Percentiles rank a stretch among this genome's conserved stretches.
These are phyloP conservation scores for Macrotyloma uniflorum DNA, from an alignment of 306 rosid species.

Conservation along the genomic window DNA sequence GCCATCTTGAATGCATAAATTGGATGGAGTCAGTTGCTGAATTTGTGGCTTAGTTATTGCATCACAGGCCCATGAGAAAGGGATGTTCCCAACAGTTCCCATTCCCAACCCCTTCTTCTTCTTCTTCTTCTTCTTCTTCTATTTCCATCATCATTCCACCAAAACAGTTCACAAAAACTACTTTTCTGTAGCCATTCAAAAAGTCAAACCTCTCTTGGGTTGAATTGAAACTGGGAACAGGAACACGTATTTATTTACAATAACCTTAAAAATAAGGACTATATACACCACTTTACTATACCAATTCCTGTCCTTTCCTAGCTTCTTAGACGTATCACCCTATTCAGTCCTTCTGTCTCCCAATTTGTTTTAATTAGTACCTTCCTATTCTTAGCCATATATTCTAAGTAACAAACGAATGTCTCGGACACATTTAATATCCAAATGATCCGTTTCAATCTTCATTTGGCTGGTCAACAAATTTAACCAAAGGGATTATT, in stretches of 20 bases:
- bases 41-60: conserved; percentile 44
- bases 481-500: background rate
- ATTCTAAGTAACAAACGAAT: conserved; percentile 41
- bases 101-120: background rate
- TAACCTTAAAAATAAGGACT: conserved; percentile 6
- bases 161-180: conserved; percentile 38
- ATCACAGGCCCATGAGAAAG: conserved; percentile 41
- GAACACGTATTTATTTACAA: background rate
- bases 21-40: conserved; percentile 39
- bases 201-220: conserved; percentile 19
- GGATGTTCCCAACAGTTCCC: conserved; percentile 44
- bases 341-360: conserved; percentile 22
- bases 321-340: conserved; percentile 3
- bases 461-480: conserved; percentile 12
- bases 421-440: conserved; percentile 44
- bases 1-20: conserved; percentile 33
- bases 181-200: background rate
- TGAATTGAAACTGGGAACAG: conserved; percentile 10
- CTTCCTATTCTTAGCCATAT: conserved; percentile 33
- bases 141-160: conserved; percentile 40
- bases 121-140: background rate
- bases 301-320: conserved; percentile 36
- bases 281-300: background rate
- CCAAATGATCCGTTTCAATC: conserved; percentile 20
- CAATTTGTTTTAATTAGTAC: conserved; percentile 33